Evolutionary conservation across 306 rosid species (phyloP).

Genomic region (Oemleria cerasiformis): DNA sequence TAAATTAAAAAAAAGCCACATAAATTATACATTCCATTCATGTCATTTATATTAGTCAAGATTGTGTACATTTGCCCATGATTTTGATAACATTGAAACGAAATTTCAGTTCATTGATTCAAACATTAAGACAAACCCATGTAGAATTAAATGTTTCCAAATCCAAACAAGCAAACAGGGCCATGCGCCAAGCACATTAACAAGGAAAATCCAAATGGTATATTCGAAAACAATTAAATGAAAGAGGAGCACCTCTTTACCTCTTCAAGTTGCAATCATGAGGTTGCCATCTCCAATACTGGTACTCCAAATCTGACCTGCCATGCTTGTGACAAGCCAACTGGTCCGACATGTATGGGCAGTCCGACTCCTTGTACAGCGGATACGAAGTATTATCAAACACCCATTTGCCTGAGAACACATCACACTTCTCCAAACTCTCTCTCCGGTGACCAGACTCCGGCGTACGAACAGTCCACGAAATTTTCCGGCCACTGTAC

Average conservation of each 20-base stretch:
- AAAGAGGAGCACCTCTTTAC: conserved; percentile 56
- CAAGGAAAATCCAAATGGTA: background rate
- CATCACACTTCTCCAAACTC: conserved; percentile 59
- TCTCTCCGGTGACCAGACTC: conserved; percentile 32
- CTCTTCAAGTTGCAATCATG: conserved; percentile 88
- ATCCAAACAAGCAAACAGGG: background rate
- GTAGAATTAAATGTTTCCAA: background rate
- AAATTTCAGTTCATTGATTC: background rate
- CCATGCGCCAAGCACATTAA: background rate
- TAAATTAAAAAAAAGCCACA: conserved; percentile 4
- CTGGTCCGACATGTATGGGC: conserved; percentile 99
- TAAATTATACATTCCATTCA: conserved; percentile 1
- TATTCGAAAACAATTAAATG: conserved; percentile 1
- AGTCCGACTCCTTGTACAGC: conserved; percentile 57
- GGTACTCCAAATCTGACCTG: conserved; percentile 79
- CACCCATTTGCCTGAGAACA: conserved; percentile 87
- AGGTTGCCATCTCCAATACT: conserved; percentile 94
- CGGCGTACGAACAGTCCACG: conserved; percentile 33
- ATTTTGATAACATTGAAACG: background rate
- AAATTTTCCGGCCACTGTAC: conserved; percentile 74
- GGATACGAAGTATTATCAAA: conserved; percentile 78
- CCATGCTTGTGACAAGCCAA: conserved; percentile 96
- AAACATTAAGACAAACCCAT: background rate
- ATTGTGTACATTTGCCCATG: background rate
- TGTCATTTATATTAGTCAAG: background rate